phyloP scores from a whole-genome alignment of 1,139 yeast species.

The Diutina catenulata region DNA sequence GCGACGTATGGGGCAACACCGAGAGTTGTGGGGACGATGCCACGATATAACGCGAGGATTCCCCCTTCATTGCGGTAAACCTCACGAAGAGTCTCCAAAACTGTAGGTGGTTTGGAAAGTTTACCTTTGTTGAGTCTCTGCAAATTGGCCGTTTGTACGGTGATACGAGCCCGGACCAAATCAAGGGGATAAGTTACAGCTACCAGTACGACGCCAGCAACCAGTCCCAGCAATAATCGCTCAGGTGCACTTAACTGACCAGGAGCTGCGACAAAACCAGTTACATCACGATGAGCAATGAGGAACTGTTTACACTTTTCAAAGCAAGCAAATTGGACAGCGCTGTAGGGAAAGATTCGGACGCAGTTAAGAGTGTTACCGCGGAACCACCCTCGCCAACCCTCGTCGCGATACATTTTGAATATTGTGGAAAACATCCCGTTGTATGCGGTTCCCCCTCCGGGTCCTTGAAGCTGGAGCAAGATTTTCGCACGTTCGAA shows the following conservation, averaged over 20 bases:
- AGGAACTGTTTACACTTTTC: conserved; percentile 51
- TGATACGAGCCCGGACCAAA: conserved; percentile 76
- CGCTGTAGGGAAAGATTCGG: conserved; percentile 86
- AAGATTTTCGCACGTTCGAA: conserved; percentile 89
- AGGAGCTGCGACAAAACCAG: background rate
- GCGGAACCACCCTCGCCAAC: conserved; percentile 75
- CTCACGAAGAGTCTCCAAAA: conserved; percentile 40
- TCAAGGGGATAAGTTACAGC: conserved; percentile 86
- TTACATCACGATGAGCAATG: conserved; percentile 6
- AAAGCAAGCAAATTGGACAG: conserved; percentile 86
- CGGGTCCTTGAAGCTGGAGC: conserved; percentile 81
- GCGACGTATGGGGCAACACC: conserved; percentile 98
- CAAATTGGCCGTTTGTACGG: conserved; percentile 79
- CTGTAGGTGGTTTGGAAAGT: conserved; percentile 51
- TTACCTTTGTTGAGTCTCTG: conserved; percentile 36
- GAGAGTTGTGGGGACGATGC: conserved; percentile 75
- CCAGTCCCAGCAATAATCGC: conserved; percentile 64
- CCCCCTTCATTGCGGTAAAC: conserved; percentile 80
- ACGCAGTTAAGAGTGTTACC: conserved; percentile 89
- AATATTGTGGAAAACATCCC: conserved; percentile 70
- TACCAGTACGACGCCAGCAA: conserved; percentile 77
- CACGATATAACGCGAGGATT: conserved; percentile 62
- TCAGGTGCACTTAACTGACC: conserved; percentile 16
- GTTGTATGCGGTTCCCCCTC: conserved; percentile 39
- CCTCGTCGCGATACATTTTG: conserved; percentile 83